Base-by-base conservation (phyloP, 2,329 filamentous ascomycete species). In the Neoascochyta sp. region DNA sequence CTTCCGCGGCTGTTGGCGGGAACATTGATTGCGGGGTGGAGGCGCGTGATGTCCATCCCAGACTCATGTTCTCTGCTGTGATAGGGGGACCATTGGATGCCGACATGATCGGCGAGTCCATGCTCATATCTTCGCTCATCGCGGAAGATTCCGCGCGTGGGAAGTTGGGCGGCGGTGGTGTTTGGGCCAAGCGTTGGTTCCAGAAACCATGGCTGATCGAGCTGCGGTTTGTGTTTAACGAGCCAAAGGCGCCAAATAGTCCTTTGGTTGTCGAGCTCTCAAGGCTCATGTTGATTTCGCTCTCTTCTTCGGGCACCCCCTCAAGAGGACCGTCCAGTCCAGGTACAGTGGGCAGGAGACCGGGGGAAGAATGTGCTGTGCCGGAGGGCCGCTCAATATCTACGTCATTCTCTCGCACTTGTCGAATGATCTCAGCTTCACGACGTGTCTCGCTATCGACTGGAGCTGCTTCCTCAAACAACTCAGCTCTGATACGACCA, bases 381-480 rank as follows among this genome's bases (percentile, higher is more conserved):
- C 67, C 68, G 47, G 48, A 74, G 9, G 74, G 69, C 53, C 45
- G 46, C 16, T 57, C 52, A 32, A 80, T 65, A 27, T 80, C 78
- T 41, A 81, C 75, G 52, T 95, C 89, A 49, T 83, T 90, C 61
- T 96, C 92, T 22, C 88, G 83, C 16, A 96, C 89, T 63, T 95
- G 92, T 28, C 87, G 85, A 41, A 98, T 87, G 4, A 96, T 92
- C 63, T 96, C 90, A 20, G 90, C 88, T 68, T 98, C 92, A 21
- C 88, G 82, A 29, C 85, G 81, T 34, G 87, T 80, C 62, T 98
- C 92, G 22, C 83, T 83, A 50, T 98, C 92, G 7, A 94, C 72
- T 0, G 92, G 92, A 0, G 88, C 80, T 10, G 78, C 76, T 66
- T 98, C 92, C 65, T 98, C 92, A 34, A 86, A 74, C 1, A 98